These are phyloP conservation scores for Arabidopsis suecica DNA, from an alignment of 345 rosid genomes.

Conservation along the genomic window DNA sequence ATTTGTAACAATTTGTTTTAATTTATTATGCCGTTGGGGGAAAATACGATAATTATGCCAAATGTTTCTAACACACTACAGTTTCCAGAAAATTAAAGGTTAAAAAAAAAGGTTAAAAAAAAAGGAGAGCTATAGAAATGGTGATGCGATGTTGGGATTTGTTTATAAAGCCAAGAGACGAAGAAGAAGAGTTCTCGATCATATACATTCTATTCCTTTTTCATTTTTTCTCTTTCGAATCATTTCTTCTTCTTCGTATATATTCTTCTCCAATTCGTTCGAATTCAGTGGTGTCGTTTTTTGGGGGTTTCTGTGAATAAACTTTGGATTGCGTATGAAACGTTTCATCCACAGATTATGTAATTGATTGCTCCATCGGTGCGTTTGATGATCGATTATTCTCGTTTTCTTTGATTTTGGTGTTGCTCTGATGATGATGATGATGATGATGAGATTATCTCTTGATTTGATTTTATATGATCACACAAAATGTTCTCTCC, in stretches of 20 bases:
- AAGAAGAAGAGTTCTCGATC: conserved; percentile 32
- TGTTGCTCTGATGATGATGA: neutral
- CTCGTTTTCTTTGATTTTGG: neutral
- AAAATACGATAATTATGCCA: conserved; percentile 1
- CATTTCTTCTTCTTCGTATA: conserved; percentile 9
- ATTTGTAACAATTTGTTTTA: no score
- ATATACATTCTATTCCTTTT: conserved; percentile 10
- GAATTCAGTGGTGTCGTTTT: neutral
- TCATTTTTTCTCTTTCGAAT: neutral
- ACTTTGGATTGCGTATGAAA: conserved; percentile 15
- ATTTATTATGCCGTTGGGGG: conserved; percentile 3
- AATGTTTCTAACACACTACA: neutral
- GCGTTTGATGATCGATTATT: conserved; percentile 23
- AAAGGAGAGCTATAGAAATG: conserved; percentile 18
- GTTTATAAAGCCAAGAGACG: conserved; percentile 39
- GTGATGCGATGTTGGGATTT: conserved; percentile 36
- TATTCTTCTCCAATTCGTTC: conserved; percentile 12
- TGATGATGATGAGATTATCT: conserved; percentile 8
- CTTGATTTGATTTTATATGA: neutral
- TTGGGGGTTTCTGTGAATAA: neutral
- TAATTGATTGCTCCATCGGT: conserved; percentile 17
- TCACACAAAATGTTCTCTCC: neutral
- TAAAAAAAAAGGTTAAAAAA: neutral
- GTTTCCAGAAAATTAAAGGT: conserved; percentile 8
- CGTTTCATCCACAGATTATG: neutral